These are phyloP conservation scores for Irpex lacteus DNA, from an alignment of 1,284 basidiomycete genomes.

Conservation along the genomic window DNA sequence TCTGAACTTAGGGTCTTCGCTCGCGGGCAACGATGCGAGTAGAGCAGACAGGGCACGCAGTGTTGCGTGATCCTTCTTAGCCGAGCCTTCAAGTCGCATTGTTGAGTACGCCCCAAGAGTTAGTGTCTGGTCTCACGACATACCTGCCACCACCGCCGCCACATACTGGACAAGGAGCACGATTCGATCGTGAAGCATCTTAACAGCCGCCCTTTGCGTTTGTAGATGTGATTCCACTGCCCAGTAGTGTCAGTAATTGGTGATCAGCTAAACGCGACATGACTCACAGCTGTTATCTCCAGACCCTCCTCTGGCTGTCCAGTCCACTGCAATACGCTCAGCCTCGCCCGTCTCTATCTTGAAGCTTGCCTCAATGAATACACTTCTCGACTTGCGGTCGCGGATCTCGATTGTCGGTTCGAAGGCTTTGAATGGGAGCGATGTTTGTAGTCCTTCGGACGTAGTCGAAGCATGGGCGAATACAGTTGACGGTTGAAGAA, in stretches of 20 bases:
- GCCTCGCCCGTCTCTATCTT: slow-evolving; percentile 97
- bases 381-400: slow-evolving; percentile 71
- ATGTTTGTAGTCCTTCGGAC: slow-evolving; percentile 37
- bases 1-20: slow-evolving; percentile 75
- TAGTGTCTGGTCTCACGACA: slow-evolving; percentile 17
- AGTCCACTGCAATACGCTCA: slow-evolving; percentile 97
- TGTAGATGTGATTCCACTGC: slow-evolving; percentile 87
- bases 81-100: slow-evolving; percentile 45
- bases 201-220: slow-evolving; percentile 91
- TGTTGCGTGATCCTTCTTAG: slow-evolving; percentile 72
- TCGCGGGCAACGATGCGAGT: slow-evolving; percentile 83
- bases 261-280: neutral
- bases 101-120: neutral
- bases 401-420: slow-evolving; percentile 84
- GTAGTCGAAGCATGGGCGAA: slow-evolving; percentile 48
- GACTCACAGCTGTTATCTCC: slow-evolving; percentile 74
- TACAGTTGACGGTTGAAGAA: slow-evolving; percentile 58
- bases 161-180: slow-evolving; percentile 83
- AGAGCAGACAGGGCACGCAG: slow-evolving; percentile 86
- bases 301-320: slow-evolving; percentile 88
- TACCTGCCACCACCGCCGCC: slow-evolving; percentile 69
- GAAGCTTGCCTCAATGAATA: slow-evolving; percentile 81
- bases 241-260: neutral
- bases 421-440: slow-evolving; percentile 85
- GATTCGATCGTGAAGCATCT: slow-evolving; percentile 94